phyloP scores from a whole-genome alignment of 2,329 filamentous ascomycete species.

The Penicillium sp. region DNA sequence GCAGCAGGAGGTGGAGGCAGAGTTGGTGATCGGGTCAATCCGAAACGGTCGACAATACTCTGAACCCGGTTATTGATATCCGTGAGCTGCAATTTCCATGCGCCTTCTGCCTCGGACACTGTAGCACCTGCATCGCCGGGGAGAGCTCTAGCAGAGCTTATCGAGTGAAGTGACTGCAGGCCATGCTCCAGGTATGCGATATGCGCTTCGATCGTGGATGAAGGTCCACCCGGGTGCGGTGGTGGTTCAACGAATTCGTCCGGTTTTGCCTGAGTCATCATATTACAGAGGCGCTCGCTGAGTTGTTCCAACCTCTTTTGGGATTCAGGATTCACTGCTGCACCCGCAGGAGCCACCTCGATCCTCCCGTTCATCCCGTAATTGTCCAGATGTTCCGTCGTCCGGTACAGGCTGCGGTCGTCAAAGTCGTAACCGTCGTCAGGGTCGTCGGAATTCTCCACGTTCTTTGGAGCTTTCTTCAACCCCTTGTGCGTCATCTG shows the following conservation, averaged over 20 bases:
- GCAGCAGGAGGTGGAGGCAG: slow-evolving; percentile 63
- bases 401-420: slow-evolving; percentile 72
- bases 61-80: slow-evolving; percentile 68
- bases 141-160: slow-evolving; percentile 55
- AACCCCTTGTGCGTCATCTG: slow-evolving; percentile 83
- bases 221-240: slow-evolving; percentile 37
- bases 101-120: slow-evolving; percentile 48
- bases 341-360: slow-evolving; percentile 20
- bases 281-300: slow-evolving; percentile 67
- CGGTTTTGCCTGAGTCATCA: slow-evolving; percentile 58
- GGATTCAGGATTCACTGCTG: slow-evolving; percentile 59
- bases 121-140: slow-evolving; percentile 6
- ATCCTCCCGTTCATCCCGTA: slow-evolving; percentile 34
- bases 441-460: slow-evolving; percentile 72
- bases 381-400: slow-evolving; percentile 67
- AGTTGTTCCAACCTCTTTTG: slow-evolving; percentile 69
- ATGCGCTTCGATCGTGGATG: slow-evolving; percentile 55
- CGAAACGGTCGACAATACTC: slow-evolving; percentile 56
- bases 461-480: slow-evolving; percentile 58
- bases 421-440: slow-evolving; percentile 73
- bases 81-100: slow-evolving; percentile 55
- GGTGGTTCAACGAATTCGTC: slow-evolving; percentile 43
- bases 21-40: slow-evolving; percentile 48
- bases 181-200: slow-evolving; percentile 72
- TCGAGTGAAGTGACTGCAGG: slow-evolving; percentile 62